These are phyloP conservation scores for Deinandra increscens DNA, from an alignment of 129 eudicot species.

Conservation along the genomic window DNA sequence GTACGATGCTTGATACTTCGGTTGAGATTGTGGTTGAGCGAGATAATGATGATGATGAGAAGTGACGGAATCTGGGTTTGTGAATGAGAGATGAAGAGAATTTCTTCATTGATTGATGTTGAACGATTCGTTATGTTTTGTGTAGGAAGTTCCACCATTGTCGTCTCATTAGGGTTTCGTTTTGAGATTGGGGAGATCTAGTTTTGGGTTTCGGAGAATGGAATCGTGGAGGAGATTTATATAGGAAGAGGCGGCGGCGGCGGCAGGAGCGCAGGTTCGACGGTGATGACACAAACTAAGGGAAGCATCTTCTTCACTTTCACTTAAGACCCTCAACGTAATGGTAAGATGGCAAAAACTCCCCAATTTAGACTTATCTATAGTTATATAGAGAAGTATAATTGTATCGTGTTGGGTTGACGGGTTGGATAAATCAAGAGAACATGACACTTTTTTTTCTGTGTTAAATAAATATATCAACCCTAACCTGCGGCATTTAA, in stretches of 20 bases:
- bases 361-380: no score
- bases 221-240: constrained; percentile 7
- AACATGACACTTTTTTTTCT: no score
- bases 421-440: no score
- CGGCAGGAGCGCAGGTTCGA: background rate
- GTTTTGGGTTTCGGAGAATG: constrained; percentile 1
- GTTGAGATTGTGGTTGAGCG: constrained; percentile 27
- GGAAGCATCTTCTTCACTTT: background rate
- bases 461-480: no score
- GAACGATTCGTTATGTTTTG: constrained; percentile 7
- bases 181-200: background rate
- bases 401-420: no score
- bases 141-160: constrained; percentile 25
- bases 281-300: constrained; percentile 10
- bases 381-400: no score
- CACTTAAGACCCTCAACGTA: background rate
- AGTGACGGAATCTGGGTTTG: constrained; percentile 22
- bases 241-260: constrained; percentile 16
- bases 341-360: background rate
- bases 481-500: no score
- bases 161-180: constrained; percentile 31
- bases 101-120: constrained; percentile 30
- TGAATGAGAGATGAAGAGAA: constrained; percentile 6
- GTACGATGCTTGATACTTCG: constrained; percentile 39
- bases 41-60: constrained; percentile 24